Evolutionary conservation across 306 rosid genomes (phyloP), one percentile per base, ranked within the genome.

Genomic region (Quercus agrifolia): DNA sequence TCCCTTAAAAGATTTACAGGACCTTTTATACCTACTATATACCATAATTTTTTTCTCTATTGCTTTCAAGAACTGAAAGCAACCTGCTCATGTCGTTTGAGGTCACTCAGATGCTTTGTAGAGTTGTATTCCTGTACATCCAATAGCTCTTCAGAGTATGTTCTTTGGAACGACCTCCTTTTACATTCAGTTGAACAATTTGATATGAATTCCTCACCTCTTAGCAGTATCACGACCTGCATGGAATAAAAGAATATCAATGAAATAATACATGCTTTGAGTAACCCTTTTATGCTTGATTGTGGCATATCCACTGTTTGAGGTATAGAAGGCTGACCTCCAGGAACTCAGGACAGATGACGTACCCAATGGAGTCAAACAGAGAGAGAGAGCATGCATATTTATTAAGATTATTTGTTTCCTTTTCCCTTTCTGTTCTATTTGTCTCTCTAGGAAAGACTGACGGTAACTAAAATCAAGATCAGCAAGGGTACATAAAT

Each of bases 81-180:
- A 68, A 93, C 21, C 80, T 89, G 85, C 80, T 71, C 86, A 82
- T 80, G 90, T 14, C 75, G 83, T 71, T 83, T 80, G 68, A 90
- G 85, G 76, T 93, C 96, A 14, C 82, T 79, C 20, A 93, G 81
- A 86, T 85, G 86, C 82, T 85, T 93, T 19, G 97, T 90, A 54
- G 92, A 88, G 89, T 93, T 91, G 89, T 93, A 96, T 69, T 91
- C 99, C 78, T 85, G 94, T 5, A 70, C 93, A 71, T 95, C 98
- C 15, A 87, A 21, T 13, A 93, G 84, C 88, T 93, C 98, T 85
- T 93, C 96, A 0, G 98, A 91, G 88, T 87, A 91, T 49, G 96
- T 91, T 87, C 97, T 90, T 27, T 19, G 91, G 62, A 83, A 17
- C 73, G 81, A 4, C 61, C 56, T 20, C 77, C 83, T 85, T 75